Conservation (phyloP, 2,329 filamentous ascomycete species). For the Pestalotiopsis sp. region DNA sequence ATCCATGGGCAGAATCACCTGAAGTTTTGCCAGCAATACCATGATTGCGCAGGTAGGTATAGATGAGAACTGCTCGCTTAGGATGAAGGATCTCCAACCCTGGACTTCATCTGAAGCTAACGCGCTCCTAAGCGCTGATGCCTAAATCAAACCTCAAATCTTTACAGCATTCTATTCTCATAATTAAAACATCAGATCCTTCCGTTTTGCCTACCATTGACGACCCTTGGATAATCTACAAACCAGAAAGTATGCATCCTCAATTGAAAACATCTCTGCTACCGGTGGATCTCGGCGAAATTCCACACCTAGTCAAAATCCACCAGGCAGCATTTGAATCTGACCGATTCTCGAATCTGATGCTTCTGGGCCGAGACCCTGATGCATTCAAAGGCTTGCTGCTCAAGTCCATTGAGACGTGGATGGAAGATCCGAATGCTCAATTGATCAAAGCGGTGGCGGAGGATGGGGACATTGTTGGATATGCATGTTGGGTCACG, state of each 20-base stretch:
- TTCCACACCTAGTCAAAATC: neutral
- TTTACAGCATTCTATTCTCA: neutral
- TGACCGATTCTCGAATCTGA: conserved; percentile 9
- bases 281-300: neutral
- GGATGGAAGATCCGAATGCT: conserved; percentile 1
- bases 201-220: neutral
- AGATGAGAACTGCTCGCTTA: no score
- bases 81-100: no score
- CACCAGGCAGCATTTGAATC: conserved; percentile 5
- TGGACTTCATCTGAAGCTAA: no score
- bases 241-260: neutral
- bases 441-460: conserved; percentile 3
- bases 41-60: no score
- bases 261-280: neutral
- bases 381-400: neutral
- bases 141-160: neutral
- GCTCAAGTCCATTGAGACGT: conserved; percentile 1
- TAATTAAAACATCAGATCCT: neutral
- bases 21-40: neutral
- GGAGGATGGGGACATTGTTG: neutral
- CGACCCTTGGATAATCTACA: neutral
- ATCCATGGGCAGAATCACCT: neutral
- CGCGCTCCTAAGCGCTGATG: neutral
- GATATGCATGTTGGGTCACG: conserved; percentile 8
- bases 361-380: neutral